phyloP scores from a whole-genome alignment of 2,329 filamentous ascomycete genomes.

The Cryphonectria parasitica region DNA sequence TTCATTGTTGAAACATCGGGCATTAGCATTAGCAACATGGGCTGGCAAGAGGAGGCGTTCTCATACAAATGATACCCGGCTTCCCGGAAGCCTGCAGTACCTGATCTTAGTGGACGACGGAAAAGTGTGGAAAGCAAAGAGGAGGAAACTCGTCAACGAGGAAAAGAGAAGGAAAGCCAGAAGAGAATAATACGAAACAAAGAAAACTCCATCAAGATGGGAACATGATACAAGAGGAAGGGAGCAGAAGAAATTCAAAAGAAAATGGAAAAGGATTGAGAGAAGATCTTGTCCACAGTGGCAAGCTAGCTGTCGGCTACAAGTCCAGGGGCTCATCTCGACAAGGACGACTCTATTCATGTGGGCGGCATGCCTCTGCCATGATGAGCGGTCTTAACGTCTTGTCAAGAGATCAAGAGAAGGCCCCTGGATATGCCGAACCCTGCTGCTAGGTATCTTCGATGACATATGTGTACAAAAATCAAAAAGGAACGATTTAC shows the following conservation, averaged over 20 bases:
- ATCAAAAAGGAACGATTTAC: neutral
- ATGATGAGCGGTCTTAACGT: neutral
- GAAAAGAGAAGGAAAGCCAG: conserved; percentile 6
- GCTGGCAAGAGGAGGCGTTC: conserved; percentile 24
- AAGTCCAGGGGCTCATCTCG: neutral
- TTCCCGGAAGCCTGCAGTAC: conserved; percentile 21
- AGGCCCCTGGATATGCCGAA: neutral
- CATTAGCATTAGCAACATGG: conserved; percentile 15
- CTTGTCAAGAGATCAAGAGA: neutral
- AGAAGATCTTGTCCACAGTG: neutral
- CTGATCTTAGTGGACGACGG: conserved; percentile 13
- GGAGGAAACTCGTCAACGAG: neutral
- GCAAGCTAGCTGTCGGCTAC: neutral
- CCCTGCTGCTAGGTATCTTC: neutral
- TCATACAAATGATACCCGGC: conserved; percentile 27
- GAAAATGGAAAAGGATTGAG: neutral
- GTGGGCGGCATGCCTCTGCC: neutral
- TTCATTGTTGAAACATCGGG: neutral
- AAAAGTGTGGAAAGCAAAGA: neutral
- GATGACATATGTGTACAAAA: neutral
- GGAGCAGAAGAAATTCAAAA: neutral
- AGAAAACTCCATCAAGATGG: neutral
- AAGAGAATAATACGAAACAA: neutral
- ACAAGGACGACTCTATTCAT: neutral
- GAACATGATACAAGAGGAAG: neutral